phyloP scores from a whole-genome alignment of 2,329 filamentous ascomycete genomes.

The Tolypocladium sp. region DNA sequence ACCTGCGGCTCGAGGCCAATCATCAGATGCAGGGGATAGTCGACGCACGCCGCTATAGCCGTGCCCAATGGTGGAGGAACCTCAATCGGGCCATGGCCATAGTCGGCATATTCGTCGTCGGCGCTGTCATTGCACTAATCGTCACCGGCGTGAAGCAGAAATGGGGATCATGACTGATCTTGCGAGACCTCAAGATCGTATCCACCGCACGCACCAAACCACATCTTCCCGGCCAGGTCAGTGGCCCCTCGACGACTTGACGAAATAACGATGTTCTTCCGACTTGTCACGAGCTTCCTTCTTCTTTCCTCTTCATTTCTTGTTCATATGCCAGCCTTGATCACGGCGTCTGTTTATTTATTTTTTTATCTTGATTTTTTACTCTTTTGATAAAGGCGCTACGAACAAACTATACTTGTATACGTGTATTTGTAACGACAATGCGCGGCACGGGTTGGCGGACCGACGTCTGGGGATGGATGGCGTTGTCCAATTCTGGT shows the following conservation, averaged over 20 bases:
- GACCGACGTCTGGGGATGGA: neutral
- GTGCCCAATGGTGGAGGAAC: conserved; percentile 50
- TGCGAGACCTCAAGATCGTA: neutral
- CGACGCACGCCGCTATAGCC: conserved; percentile 38
- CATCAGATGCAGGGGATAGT: conserved; percentile 25
- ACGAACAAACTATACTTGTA: neutral
- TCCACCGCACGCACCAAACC: neutral
- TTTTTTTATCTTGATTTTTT: neutral
- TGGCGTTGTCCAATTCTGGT: neutral
- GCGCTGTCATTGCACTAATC: conserved; percentile 39
- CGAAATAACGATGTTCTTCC: neutral
- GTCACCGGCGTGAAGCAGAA: conserved; percentile 42
- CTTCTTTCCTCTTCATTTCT: neutral
- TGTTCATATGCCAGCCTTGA: neutral
- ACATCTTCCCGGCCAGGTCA: neutral
- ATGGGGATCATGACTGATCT: conserved; percentile 25
- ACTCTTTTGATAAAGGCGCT: neutral
- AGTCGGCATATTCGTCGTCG: conserved; percentile 44
- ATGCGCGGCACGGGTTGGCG: neutral
- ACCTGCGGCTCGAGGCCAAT: conserved; percentile 24
- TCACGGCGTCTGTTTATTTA: neutral
- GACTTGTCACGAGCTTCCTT: neutral
- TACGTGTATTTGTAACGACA: neutral
- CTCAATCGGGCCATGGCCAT: conserved; percentile 51
- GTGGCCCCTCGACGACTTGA: neutral